Base-by-base conservation (phyloP, 2,329 filamentous ascomycete species). In the Beauveria bassiana region DNA sequence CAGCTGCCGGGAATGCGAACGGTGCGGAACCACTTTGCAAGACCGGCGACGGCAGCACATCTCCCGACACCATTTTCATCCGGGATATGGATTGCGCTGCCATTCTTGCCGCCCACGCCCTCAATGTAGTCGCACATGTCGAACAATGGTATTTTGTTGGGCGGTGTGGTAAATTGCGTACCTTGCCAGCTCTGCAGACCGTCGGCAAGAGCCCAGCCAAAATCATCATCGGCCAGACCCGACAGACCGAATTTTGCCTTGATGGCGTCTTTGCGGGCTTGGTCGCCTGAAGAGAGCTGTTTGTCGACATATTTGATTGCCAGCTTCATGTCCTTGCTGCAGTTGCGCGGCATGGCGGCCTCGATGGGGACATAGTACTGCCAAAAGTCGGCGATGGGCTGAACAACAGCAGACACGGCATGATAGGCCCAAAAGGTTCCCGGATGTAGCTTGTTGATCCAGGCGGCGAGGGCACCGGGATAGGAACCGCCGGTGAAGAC, bases 401-500 rank as follows among this genome's bases (percentile, higher is more conserved):
- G 81, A 0, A 88, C 88, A 1, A 93, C 88, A 1, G 88, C 90
- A 1, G 88, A 91, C 0, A 87, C 90, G 0, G 87, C 86, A 52
- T 95, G 91, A 9, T 88, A 83, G 1, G 83, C 90, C 81, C 83
- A 92, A 72, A 89, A 93, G 12, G 87, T 78, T 42, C 91, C 86
- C 0, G 90, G 90, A 69, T 93, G 92, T 12, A 86, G 72, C 54
- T 86, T 83, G 18, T 89, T 83, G 53, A 90, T 73, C 71, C 93
- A 90, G 0, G 89, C 89, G 10, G 86, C 86, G 66, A 91, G 87
- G 0, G 86, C 87, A 16, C 91, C 91, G 1, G 89, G 86, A 70
- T 95, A 95, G 0, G 87, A 91, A 4, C 90, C 90, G 5, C 91
- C 91, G 63, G 91, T 92, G 0, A 83, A 84, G 61, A 95, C 85